Percentiles rank a stretch among this genome's conserved stretches.
Conservation (phyloP, 768 basidiomycete genomes). For the Fomitopsis serialis region DNA sequence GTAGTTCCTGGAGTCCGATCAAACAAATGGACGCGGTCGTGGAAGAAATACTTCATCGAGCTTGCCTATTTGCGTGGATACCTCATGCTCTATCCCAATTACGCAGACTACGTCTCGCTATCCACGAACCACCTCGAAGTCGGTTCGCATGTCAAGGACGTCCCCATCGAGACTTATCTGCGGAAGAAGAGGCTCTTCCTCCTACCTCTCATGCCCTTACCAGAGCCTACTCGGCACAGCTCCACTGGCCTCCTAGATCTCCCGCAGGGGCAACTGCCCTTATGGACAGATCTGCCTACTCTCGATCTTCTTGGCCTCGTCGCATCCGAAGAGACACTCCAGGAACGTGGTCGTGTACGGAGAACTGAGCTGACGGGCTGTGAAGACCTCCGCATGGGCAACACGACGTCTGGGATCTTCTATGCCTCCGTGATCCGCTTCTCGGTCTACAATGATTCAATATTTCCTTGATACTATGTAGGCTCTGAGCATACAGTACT, state of each 20-base stretch:
- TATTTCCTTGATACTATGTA: not conserved
- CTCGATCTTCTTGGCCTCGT: slow-evolving; percentile 46
- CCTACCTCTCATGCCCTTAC: slow-evolving; percentile 62
- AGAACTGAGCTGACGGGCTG: slow-evolving; percentile 21
- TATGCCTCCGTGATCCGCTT: slow-evolving; percentile 20
- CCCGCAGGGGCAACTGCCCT: slow-evolving; percentile 48
- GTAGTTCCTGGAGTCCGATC: slow-evolving; percentile 77
- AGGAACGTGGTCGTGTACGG: slow-evolving; percentile 26
- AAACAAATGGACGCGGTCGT: slow-evolving; percentile 75
- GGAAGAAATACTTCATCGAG: slow-evolving; percentile 91
- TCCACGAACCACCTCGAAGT: slow-evolving; percentile 91
- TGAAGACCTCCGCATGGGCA: slow-evolving; percentile 1
- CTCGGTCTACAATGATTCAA: slow-evolving; percentile 8
- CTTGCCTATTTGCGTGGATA: slow-evolving; percentile 77
- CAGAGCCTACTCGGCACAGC: slow-evolving; percentile 17
- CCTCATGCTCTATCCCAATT: slow-evolving; percentile 89
- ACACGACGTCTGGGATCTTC: slow-evolving; percentile 17
- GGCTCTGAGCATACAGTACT: not conserved
- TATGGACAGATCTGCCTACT: slow-evolving; percentile 53
- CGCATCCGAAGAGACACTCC: slow-evolving; percentile 29
- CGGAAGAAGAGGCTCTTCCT: slow-evolving; percentile 61
- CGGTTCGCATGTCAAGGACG: slow-evolving; percentile 70
- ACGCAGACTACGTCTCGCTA: slow-evolving; percentile 58
- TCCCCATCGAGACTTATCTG: slow-evolving; percentile 37
- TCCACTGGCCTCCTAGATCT: slow-evolving; percentile 48